Base-by-base conservation (phyloP, 140 eudicot species). In the Anethum foeniculum region DNA sequence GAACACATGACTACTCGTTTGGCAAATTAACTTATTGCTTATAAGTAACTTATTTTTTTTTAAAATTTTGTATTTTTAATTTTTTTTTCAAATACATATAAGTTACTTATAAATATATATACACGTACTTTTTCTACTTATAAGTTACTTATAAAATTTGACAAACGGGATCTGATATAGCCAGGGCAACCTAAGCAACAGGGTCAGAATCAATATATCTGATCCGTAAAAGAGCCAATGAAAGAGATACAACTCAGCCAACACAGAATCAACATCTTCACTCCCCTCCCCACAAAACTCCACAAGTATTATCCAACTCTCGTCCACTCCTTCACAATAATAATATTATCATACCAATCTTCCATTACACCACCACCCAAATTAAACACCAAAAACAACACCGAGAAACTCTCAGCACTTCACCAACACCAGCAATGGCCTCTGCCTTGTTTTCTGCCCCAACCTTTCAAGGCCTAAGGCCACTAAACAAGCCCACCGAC, bases 391-490 rank as follows among this genome's bases (percentile, higher is more conserved):
- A 25, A 54, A 54, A 56, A 4, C 36, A 77, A 43, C 32, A 18
- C 14, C 9, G 1, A 54, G 34, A 18, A 34, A 54, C 3, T 4
- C 14, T 9, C 72, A 4, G 36, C 39, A 27, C 47, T 71, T 28
- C 5, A 14, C 0, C 58, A 44, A 0, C 15, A 25, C 18, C 7
- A 47, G 32, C 81, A 76, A 89, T 93, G 98, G 94, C 98, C 75
- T 79, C 88, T 47, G 51, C 92, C 48, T 15, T 93, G 54, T 82
- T 84, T 80, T 88, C 98, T 9, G 72, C 96, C 19, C 96, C 98
- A 68, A 85, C 89, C 27, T 87, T 93, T 88, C 96, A 90, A 71
- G 97, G 96, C 28, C 86, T 91, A 34, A 80, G 94, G 79, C 96
- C 96, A 71, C 90, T 86, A 71, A 87, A 86, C 93, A 85, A 88